Conservation (phyloP, 768 basidiomycete species). For the Dacryopinax primogenitus region DNA sequence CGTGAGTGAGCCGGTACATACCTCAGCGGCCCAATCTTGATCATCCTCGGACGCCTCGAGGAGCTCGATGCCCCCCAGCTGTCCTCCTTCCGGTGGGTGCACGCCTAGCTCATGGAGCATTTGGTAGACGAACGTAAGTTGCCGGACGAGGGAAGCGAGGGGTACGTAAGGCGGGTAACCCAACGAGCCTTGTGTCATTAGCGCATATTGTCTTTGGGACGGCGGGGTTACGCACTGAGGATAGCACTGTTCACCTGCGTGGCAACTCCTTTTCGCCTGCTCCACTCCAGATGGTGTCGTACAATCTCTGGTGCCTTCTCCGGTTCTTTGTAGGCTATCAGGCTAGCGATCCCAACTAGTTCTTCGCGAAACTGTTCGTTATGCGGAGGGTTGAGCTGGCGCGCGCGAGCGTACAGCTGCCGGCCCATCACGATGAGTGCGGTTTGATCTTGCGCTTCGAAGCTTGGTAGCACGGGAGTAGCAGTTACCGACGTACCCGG, state of each 20-base stretch:
- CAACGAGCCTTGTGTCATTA: neutral
- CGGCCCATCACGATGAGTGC: neutral
- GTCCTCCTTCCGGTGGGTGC: neutral
- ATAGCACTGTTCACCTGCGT: neutral
- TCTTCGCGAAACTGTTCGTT: neutral
- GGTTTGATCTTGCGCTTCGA: neutral
- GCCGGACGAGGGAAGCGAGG: neutral
- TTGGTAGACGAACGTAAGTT: conserved; percentile 5
- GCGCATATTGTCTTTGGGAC: neutral
- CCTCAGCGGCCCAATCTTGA: neutral
- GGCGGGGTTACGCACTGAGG: neutral
- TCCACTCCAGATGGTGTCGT: conserved; percentile 6
- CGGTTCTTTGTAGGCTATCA: conserved; percentile 1
- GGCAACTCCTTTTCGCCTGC: conserved; percentile 2
- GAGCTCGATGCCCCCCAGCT: neutral
- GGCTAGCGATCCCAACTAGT: neutral
- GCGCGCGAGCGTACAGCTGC: neutral
- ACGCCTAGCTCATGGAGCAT: conserved; percentile 2
- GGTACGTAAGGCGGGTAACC: conserved; percentile 4
- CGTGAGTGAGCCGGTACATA: neutral
- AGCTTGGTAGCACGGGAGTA: neutral
- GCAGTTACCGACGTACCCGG: neutral
- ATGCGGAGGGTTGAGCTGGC: neutral
- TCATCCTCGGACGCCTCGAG: neutral
- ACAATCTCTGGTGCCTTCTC: neutral